phyloP scores from a whole-genome alignment of 768 basidiomycete genomes.

The Amanita inopinata region DNA sequence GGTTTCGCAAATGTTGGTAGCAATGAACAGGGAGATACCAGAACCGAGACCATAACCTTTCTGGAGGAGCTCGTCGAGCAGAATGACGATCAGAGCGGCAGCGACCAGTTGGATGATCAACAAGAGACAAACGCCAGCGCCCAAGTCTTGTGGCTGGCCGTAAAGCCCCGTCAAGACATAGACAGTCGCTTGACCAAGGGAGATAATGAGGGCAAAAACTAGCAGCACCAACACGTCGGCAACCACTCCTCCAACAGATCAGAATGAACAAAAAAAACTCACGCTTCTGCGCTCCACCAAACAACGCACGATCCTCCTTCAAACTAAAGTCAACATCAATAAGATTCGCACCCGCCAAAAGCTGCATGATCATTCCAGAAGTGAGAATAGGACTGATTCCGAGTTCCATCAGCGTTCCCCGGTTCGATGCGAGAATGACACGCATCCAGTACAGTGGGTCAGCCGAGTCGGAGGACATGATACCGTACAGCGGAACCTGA shows the following conservation, averaged over 20 bases:
- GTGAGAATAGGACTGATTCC: slow-evolving; percentile 98
- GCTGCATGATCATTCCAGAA: slow-evolving; percentile 99
- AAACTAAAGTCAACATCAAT: slow-evolving; percentile 96
- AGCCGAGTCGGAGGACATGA: slow-evolving; percentile 98
- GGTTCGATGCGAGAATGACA: slow-evolving; percentile 96
- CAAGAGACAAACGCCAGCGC: slow-evolving; percentile 93
- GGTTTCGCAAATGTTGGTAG: slow-evolving; percentile 98
- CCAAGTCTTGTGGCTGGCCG: slow-evolving; percentile 86
- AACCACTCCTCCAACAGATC: neutral
- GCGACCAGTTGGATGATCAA: slow-evolving; percentile 94
- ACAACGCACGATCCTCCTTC: slow-evolving; percentile 94
- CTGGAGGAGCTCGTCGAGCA: slow-evolving; percentile 97
- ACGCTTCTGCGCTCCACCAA: slow-evolving; percentile 97
- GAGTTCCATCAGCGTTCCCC: slow-evolving; percentile 98
- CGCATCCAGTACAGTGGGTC: slow-evolving; percentile 99
- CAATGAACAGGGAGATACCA: slow-evolving; percentile 98
- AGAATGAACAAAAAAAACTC: slow-evolving; percentile 21
- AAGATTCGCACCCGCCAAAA: slow-evolving; percentile 93
- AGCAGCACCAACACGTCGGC: slow-evolving; percentile 7
- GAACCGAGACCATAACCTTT: slow-evolving; percentile 99
- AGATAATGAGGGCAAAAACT: slow-evolving; percentile 97
- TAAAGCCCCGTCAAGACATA: slow-evolving; percentile 97
- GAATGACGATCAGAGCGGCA: slow-evolving; percentile 92
- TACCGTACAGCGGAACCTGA: slow-evolving; percentile 97
- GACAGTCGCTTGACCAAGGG: slow-evolving; percentile 93